These are phyloP conservation scores for Moniliella sp. DNA, from an alignment of 1,284 basidiomycete genomes.

Conservation along the genomic window DNA sequence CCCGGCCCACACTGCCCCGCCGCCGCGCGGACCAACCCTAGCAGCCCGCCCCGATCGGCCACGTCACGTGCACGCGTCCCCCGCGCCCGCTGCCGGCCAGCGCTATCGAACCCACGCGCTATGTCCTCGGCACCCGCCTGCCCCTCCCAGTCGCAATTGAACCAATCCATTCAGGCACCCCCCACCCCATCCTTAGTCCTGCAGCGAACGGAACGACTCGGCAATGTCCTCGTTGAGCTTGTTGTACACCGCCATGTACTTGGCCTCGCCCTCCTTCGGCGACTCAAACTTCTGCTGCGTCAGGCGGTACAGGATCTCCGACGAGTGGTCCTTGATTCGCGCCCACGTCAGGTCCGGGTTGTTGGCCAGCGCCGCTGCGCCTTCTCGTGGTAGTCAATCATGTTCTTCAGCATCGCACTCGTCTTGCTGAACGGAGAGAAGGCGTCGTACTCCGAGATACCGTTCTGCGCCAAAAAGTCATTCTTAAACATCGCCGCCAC, in stretches of 20 bases:
- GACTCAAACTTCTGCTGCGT: constrained; percentile 96
- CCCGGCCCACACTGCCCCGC: too few relatives aligned
- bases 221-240: constrained; percentile 26
- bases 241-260: constrained; percentile 19
- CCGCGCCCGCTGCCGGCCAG: too few relatives aligned
- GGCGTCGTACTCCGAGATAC: constrained; percentile 89
- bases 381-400: constrained; percentile 77
- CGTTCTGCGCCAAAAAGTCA: constrained; percentile 96
- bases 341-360: constrained; percentile 66
- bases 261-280: constrained; percentile 32
- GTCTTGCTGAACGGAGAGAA: constrained; percentile 68
- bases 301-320: constrained; percentile 77
- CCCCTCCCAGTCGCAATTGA: too few relatives aligned
- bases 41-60: too few relatives aligned
- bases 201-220: constrained; percentile 27
- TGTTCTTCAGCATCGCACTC: constrained; percentile 79
- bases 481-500: constrained; percentile 82
- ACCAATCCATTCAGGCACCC: too few relatives aligned
- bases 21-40: too few relatives aligned
- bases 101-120: too few relatives aligned
- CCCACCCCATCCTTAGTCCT: too few relatives aligned
- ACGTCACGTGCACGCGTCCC: too few relatives aligned
- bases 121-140: too few relatives aligned
- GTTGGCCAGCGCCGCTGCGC: constrained; percentile 54
- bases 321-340: constrained; percentile 66